Percentiles rank a stretch among this genome's conserved stretches.
Conservation (phyloP, 805 yeast genomes). For the Candida maesae region DNA sequence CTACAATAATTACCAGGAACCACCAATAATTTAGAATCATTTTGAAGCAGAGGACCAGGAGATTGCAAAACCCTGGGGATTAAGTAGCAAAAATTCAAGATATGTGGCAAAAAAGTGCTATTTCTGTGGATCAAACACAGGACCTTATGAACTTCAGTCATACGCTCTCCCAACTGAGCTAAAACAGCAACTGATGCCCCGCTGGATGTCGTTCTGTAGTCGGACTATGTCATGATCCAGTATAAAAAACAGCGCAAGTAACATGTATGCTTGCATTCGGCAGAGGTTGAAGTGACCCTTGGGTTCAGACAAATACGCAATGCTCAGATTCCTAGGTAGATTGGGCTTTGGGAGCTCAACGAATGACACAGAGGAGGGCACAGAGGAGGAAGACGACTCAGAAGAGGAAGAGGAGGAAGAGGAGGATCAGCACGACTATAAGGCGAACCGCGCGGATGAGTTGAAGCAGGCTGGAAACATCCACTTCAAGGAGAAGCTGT, state of each 20-base stretch:
- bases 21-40: too few species aligned
- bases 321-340: too few species aligned
- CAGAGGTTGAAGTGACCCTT: too few species aligned
- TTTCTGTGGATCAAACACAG: constrained; percentile 79
- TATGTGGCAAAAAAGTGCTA: constrained; percentile 44
- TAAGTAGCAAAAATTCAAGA: too few species aligned
- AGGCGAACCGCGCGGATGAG: not conserved
- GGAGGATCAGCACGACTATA: not conserved
- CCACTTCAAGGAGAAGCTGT: not conserved
- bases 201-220: not conserved
- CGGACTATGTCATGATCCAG: too few species aligned
- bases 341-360: too few species aligned
- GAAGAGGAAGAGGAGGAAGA: not conserved
- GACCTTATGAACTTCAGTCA: constrained; percentile 63
- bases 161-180: constrained; percentile 34
- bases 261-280: too few species aligned
- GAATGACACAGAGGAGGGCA: not conserved
- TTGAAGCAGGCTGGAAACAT: not conserved
- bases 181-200: constrained; percentile 10
- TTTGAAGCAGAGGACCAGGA: too few species aligned
- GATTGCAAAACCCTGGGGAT: too few species aligned
- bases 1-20: too few species aligned
- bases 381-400: not conserved
- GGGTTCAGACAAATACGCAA: too few species aligned
- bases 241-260: too few species aligned